Evolutionary conservation across 441 rosid genomes (phyloP).

Genomic region (Dalechampia spathulata): DNA sequence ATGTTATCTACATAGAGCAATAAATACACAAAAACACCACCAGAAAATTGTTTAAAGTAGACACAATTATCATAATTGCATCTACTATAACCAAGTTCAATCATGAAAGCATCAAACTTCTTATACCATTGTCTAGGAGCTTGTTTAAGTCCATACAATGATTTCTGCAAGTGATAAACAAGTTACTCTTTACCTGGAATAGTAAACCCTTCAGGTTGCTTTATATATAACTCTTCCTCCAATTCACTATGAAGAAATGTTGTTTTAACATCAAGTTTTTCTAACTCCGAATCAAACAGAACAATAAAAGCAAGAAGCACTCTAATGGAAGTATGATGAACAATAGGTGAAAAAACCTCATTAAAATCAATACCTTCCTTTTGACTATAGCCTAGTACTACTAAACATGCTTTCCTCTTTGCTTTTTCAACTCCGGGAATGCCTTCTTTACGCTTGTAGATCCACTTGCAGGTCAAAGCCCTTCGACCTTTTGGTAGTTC

Average conservation of each 20-base stretch:
- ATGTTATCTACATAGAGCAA: background rate
- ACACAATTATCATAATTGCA: background rate
- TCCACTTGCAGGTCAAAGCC: constrained; percentile 2
- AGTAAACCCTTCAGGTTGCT: too few relatives aligned
- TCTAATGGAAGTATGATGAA: background rate
- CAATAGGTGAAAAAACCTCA: background rate
- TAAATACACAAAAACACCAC: background rate
- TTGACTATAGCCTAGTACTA: background rate
- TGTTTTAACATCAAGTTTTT: background rate
- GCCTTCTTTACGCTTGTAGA: background rate
- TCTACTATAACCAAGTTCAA: background rate
- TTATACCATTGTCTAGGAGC: too few relatives aligned
- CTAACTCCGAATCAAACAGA: background rate
- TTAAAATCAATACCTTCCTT: background rate
- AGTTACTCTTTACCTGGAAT: too few relatives aligned
- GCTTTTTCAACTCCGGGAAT: background rate
- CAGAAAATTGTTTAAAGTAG: background rate
- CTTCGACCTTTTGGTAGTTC: background rate
- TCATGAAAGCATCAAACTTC: background rate
- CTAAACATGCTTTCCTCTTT: background rate
- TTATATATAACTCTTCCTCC: background rate
- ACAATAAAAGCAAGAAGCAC: background rate
- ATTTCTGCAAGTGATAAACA: background rate
- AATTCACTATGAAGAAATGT: background rate
- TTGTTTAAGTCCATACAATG: too few relatives aligned